phyloP scores from a whole-genome alignment of 2,329 filamentous ascomycete species.

The Paraconiothyrium sp. region DNA sequence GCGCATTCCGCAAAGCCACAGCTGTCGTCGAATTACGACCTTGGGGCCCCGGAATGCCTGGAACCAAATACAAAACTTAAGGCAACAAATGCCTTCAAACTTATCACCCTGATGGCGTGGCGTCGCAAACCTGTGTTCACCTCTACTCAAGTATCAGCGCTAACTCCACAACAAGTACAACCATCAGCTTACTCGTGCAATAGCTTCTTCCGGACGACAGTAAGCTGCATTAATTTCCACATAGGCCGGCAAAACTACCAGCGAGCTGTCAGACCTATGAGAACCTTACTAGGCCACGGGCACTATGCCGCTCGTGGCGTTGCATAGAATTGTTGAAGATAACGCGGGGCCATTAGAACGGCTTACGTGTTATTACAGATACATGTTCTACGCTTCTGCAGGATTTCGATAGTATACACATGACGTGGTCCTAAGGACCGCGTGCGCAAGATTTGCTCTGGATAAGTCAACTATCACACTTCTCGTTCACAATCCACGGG shows the following conservation, averaged over 20 bases:
- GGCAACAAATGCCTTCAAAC: not conserved
- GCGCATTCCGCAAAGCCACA: not conserved
- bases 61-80: not conserved
- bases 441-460: not conserved
- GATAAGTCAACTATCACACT: not conserved
- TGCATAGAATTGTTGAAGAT: not conserved
- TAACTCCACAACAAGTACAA: not conserved
- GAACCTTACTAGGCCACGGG: not conserved
- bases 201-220: not conserved
- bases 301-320: not conserved
- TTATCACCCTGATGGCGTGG: not conserved
- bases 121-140: not conserved
- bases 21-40: not conserved
- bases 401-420: conserved; percentile 4
- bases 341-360: not conserved
- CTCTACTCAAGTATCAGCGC: not conserved
- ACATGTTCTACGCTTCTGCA: not conserved
- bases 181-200: conserved; percentile 3
- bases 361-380: not conserved
- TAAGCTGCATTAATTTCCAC: not conserved
- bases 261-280: not conserved
- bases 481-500: not conserved
- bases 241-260: not conserved
- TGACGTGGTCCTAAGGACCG: not conserved
- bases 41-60: not conserved